A percentile compares a stretch with the other conserved stretches of the same genome.
phyloP scores from a whole-genome alignment of 495 filamentous ascomycete genomes.

The Aspergillus funiculosus region DNA sequence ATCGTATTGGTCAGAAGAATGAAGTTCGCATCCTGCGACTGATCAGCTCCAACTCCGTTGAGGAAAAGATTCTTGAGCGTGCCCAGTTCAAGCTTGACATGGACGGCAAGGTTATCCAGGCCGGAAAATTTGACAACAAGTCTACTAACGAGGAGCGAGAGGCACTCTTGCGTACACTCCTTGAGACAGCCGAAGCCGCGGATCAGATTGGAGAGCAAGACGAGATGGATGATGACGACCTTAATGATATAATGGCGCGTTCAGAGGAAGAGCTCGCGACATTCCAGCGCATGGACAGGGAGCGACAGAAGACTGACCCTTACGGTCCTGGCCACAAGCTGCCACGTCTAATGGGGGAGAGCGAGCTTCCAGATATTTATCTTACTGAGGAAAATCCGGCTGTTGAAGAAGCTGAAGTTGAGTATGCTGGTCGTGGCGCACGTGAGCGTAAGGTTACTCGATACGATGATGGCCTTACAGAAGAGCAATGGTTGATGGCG shows the following conservation, averaged over 20 bases:
- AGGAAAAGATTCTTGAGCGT: conserved; percentile 97
- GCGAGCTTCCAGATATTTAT: conserved; percentile 90
- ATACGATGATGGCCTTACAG: conserved; percentile 96
- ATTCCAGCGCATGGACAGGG: conserved; percentile 75
- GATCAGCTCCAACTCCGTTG: conserved; percentile 93
- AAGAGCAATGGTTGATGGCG: conserved; percentile 91
- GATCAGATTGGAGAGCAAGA: conserved; percentile 73
- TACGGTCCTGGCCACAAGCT: conserved; percentile 66
- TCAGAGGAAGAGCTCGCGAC: conserved; percentile 62
- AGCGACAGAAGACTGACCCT: conserved; percentile 52
- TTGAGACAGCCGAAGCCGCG: conserved; percentile 83
- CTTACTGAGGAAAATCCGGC: conserved; percentile 77
- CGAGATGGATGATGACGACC: conserved; percentile 95
- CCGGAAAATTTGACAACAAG: conserved; percentile 98
- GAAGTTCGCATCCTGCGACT: conserved; percentile 93
- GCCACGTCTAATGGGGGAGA: conserved; percentile 79
- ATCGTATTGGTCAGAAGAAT: conserved; percentile 99
- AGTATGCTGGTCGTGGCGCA: conserved; percentile 78
- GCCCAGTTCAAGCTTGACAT: conserved; percentile 98
- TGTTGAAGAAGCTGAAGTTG: conserved; percentile 68
- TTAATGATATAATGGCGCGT: conserved; percentile 82
- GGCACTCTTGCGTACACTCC: conserved; percentile 82
- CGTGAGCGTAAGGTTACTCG: conserved; percentile 88
- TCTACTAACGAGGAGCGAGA: conserved; percentile 98
- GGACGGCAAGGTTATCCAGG: conserved; percentile 99